phyloP scores from a whole-genome alignment of 805 yeast genomes.

The Clavispora carvajalis region DNA sequence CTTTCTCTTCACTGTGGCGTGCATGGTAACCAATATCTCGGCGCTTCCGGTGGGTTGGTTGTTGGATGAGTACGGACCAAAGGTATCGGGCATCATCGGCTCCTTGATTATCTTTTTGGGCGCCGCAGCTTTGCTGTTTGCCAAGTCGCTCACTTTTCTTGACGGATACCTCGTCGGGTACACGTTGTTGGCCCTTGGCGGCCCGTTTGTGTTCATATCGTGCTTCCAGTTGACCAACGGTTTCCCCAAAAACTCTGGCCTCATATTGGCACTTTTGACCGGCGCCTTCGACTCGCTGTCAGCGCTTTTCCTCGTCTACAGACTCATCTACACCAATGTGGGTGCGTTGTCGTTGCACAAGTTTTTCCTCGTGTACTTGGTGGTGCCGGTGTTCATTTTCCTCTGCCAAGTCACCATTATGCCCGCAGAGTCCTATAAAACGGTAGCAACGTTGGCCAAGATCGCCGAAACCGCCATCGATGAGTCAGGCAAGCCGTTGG shows the following conservation, averaged over 20 bases:
- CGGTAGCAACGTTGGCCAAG: slow-evolving; percentile 62
- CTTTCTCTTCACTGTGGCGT: slow-evolving; percentile 77
- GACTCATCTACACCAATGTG: slow-evolving; percentile 52
- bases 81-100: slow-evolving; percentile 73
- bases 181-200: slow-evolving; percentile 75
- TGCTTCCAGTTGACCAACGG: slow-evolving; percentile 86
- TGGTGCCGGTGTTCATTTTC: slow-evolving; percentile 75
- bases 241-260: slow-evolving; percentile 78
- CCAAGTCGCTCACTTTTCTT: slow-evolving; percentile 25
- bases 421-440: slow-evolving; percentile 75
- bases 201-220: slow-evolving; percentile 89
- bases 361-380: slow-evolving; percentile 63
- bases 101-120: slow-evolving; percentile 55
- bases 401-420: slow-evolving; percentile 70
- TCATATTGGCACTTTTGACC: slow-evolving; percentile 73
- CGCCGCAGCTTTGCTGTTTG: slow-evolving; percentile 41
- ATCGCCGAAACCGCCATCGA: slow-evolving; percentile 69
- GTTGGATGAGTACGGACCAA: slow-evolving; percentile 76
- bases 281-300: slow-evolving; percentile 95
- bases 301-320: slow-evolving; percentile 75
- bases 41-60: slow-evolving; percentile 80
- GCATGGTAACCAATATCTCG: slow-evolving; percentile 77
- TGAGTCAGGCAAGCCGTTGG: slow-evolving; percentile 57
- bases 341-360: slow-evolving; percentile 39
- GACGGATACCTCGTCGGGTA: slow-evolving; percentile 78